Percentiles rank a stretch among this genome's conserved stretches.
phyloP scores from a whole-genome alignment of 805 yeast species.

The Barnettozyma sucrosica region DNA sequence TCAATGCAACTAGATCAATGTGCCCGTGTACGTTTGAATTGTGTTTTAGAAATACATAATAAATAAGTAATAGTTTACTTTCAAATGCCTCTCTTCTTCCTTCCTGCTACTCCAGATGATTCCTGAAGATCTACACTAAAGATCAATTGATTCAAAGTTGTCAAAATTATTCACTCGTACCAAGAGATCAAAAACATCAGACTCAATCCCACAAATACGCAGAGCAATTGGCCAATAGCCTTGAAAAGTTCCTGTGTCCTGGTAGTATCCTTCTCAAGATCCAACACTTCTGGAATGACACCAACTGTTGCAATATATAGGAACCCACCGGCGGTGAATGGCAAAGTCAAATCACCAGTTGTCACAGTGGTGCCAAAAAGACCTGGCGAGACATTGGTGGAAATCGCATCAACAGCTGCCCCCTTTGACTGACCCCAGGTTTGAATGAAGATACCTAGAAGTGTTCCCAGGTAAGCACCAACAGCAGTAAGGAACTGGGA shows the following conservation, averaged over 20 bases:
- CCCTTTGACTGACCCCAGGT: slow-evolving; percentile 24
- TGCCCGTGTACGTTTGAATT: no score
- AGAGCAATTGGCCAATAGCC: slow-evolving; percentile 42
- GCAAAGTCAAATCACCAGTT: slow-evolving; percentile 49
- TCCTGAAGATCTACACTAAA: no score
- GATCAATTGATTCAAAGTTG: no score
- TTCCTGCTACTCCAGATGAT: no score
- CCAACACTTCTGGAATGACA: slow-evolving; percentile 68
- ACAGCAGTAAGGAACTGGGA: slow-evolving; percentile 62
- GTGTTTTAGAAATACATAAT: no score
- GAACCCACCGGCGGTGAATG: slow-evolving; percentile 75
- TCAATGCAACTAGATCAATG: no score
- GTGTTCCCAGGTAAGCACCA: slow-evolving; percentile 62
- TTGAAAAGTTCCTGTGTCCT: slow-evolving; percentile 34
- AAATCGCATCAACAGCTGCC: neutral
- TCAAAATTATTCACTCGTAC: slow-evolving; percentile 23
- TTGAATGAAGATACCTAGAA: slow-evolving; percentile 56
- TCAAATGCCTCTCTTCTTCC: no score
- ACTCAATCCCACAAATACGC: slow-evolving; percentile 47
- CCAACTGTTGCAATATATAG: slow-evolving; percentile 68
- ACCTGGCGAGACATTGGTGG: slow-evolving; percentile 28
- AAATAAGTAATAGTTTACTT: no score
- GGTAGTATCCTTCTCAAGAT: slow-evolving; percentile 31
- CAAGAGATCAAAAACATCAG: slow-evolving; percentile 43
- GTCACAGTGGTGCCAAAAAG: slow-evolving; percentile 46